These are phyloP conservation scores for Exophiala lecanii-corni DNA, from an alignment of 2,329 filamentous ascomycete genomes.

Conservation along the genomic window DNA sequence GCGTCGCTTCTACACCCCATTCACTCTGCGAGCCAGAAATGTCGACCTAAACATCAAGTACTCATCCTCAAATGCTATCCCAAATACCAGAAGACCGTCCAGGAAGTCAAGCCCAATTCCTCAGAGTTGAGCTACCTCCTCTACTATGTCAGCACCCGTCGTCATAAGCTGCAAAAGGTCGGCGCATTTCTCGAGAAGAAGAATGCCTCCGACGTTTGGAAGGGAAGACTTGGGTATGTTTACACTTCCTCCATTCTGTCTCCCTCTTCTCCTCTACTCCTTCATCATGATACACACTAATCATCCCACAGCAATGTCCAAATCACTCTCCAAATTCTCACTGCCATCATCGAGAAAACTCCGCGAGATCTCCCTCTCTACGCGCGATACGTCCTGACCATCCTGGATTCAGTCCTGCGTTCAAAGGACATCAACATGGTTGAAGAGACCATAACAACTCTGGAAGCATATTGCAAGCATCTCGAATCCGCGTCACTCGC, in stretches of 20 bases:
- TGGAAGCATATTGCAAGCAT: conserved; percentile 81
- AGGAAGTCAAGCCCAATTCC: conserved; percentile 91
- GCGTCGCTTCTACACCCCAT: conserved; percentile 36
- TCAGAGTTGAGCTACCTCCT: conserved; percentile 95
- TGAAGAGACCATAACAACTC: conserved; percentile 81
- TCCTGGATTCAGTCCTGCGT: conserved; percentile 75
- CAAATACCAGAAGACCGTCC: conserved; percentile 80
- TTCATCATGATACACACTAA: conserved; percentile 6
- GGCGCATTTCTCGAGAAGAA: conserved; percentile 92
- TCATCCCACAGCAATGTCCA: conserved; percentile 68
- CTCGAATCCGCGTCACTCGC: conserved; percentile 82
- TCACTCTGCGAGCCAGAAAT: conserved; percentile 56
- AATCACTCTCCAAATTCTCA: conserved; percentile 88
- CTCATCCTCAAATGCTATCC: conserved; percentile 96
- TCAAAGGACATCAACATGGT: conserved; percentile 89
- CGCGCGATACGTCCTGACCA: conserved; percentile 75
- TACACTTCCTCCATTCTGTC: no score
- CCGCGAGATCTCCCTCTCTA: conserved; percentile 87
- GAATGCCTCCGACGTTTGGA: conserved; percentile 86
- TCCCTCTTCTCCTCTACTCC: not conserved
- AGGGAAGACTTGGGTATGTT: conserved; percentile 76
- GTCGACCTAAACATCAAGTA: conserved; percentile 93
- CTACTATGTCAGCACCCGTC: conserved; percentile 91
- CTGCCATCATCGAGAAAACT: conserved; percentile 86
- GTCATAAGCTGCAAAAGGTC: conserved; percentile 94